Base-by-base conservation (phyloP, 345 rosid species). In the Gossypium turneri region DNA sequence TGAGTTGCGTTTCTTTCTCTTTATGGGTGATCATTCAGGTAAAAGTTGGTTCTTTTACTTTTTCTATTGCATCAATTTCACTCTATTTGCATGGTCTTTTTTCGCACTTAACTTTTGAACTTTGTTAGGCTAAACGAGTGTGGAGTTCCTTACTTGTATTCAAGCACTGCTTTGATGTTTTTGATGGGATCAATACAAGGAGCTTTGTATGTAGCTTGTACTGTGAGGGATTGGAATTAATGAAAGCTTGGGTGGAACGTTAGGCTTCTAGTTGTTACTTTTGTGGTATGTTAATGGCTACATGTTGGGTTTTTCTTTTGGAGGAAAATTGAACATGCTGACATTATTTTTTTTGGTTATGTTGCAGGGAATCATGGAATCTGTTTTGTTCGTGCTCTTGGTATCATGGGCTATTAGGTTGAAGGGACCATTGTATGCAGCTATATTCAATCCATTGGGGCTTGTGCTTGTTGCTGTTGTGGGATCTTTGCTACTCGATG, bases 241-340 rank as follows among this genome's bases (percentile, higher is more conserved):
- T 89, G 97, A 88, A 91, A 84, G 73, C 64, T 91, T 41, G 88
- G 89, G 1, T 89, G 85, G 88, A 78, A 89, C 56, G 76, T 86
- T 72, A 75, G 85, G 73, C 86, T 89, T 50, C 71, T 84, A 56
- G 77, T 87, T 2, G 85, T 75, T 1, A 73, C 83, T 22, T 90
- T 77, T 55, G 5, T 77, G 77, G 90, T 86, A 83, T 0, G 71
- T 59, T 9, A 34, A 34, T 34, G 38, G 6, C 1, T 34, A 34
- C 38, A 34, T 4, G 6, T 34, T 34, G 6, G 6, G 1, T 34
- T 34, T 29, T 34, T 34, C 6, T 34, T 34, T 34, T 34, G 5
- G 38, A 0, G 38, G 57, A 2, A 52, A 52, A 17, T 16, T 52
- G 57, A 19, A 52, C 57, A 52, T 52, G 4, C n/a, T n/a, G 24